Percentiles rank a stretch among this genome's conserved stretches.
Conservation (phyloP, 768 basidiomycete genomes). For the Strobilomyces echinocephalus region DNA sequence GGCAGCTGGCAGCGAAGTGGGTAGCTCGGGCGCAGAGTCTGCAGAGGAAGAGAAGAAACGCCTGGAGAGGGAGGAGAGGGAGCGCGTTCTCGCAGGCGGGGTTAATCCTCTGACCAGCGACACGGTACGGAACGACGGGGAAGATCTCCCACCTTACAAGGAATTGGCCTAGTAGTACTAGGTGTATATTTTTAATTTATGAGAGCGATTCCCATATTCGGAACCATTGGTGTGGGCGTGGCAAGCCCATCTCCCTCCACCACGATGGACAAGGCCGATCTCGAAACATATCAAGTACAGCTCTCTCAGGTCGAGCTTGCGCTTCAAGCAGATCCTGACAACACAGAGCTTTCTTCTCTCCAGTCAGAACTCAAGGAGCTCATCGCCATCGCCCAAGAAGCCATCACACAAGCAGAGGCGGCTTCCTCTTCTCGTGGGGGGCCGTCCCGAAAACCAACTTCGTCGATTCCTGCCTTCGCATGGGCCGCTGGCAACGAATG, state of each 20-base stretch:
- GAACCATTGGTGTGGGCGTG: conserved; percentile 6
- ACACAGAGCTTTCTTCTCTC: conserved; percentile 66
- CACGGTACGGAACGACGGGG: conserved; percentile 31
- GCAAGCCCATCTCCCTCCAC: background rate
- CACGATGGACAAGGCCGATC: conserved; percentile 58
- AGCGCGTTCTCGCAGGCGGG: conserved; percentile 38
- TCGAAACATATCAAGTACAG: conserved; percentile 87
- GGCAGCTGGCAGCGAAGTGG: conserved; percentile 11
- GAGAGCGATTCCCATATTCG: conserved; percentile 16
- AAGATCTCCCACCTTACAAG: conserved; percentile 43
- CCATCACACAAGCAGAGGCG: conserved; percentile 62
- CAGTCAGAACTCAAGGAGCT: conserved; percentile 78
- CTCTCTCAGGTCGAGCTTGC: conserved; percentile 84
- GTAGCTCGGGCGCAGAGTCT: conserved; percentile 14
- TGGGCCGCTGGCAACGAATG: conserved; percentile 84
- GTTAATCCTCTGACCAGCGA: conserved; percentile 1
- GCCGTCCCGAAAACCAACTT: conserved; percentile 49
- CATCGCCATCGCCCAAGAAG: conserved; percentile 71
- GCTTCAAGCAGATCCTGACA: conserved; percentile 69
- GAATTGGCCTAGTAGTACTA: conserved; percentile 25
- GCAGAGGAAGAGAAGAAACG: conserved; percentile 65
- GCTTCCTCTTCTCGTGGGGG: conserved; percentile 59
- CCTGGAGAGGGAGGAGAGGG: conserved; percentile 63
- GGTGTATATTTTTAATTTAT: too few relatives aligned
- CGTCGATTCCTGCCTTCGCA: conserved; percentile 46